These are phyloP conservation scores for Microdochium bolleyi DNA, from an alignment of 2,329 filamentous ascomycete species.

Conservation along the genomic window DNA sequence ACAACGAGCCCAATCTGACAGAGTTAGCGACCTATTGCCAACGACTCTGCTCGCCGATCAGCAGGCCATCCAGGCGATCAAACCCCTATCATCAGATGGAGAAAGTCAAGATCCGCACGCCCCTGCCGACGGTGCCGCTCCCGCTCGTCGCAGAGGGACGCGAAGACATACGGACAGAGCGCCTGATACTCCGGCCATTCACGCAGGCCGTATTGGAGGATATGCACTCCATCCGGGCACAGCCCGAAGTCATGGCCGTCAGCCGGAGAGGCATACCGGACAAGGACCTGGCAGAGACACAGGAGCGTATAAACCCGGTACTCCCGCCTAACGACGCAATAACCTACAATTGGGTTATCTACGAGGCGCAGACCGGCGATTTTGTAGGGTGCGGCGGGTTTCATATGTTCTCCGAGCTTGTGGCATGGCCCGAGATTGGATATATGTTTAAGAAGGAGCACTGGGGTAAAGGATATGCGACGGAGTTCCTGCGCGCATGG, in stretches of 20 bases:
- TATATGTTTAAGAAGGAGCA: slow-evolving; percentile 45
- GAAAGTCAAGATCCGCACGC: not conserved
- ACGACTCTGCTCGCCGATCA: not conserved
- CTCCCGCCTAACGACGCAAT: slow-evolving; percentile 40
- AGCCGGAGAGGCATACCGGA: slow-evolving; percentile 36
- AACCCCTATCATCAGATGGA: not conserved
- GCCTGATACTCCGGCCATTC: slow-evolving; percentile 48
- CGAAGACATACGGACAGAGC: slow-evolving; percentile 35
- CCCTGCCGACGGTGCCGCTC: not conserved
- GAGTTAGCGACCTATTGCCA: not conserved
- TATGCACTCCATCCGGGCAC: slow-evolving; percentile 42
- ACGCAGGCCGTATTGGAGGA: slow-evolving; percentile 38
- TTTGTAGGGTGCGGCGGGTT: slow-evolving; percentile 40
- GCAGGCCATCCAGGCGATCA: not conserved
- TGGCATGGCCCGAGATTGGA: slow-evolving; percentile 50
- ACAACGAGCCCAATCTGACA: not conserved
- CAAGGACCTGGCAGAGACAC: slow-evolving; percentile 33
- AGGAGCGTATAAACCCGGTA: slow-evolving; percentile 26
- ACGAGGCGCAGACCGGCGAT: slow-evolving; percentile 35
- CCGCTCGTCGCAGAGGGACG: slow-evolving; percentile 1
- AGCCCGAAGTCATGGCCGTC: slow-evolving; percentile 56
- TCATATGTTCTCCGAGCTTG: slow-evolving; percentile 3
- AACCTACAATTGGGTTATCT: slow-evolving; percentile 51
- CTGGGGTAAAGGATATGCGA: slow-evolving; percentile 51
- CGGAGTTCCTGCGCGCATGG: slow-evolving; percentile 44